Evolutionary conservation across 78 protist genomes (phyloP), one percentile per base, ranked within the genome.

Genomic region (Planoprotostelium fungivorum): DNA sequence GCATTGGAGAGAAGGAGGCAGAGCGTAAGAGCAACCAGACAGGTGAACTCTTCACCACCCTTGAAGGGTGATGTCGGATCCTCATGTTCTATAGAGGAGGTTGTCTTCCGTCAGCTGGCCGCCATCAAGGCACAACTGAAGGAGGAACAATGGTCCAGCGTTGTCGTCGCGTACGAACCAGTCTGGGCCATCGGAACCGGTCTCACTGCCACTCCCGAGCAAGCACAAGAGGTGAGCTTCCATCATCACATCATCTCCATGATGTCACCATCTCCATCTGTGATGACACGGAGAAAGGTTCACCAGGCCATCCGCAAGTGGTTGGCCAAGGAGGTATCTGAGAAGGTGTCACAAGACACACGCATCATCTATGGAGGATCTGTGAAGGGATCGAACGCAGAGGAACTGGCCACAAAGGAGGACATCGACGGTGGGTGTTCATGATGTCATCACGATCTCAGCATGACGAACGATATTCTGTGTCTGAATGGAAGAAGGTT

Each of bases 171-270:
- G 0, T 98, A 98, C 87, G 99, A 98, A 94, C 99, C 99, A 23
- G 99, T 99, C 39, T 99, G 99, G 99, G 99, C 99, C 84, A 99
- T 99, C 84, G 99, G 99, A 34, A 99, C 99, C 51, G 99, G 99
- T 36, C 90, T 93, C 38, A 94, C 92, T 1, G 99, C 99, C 37
- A 88, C 99, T 1, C 98, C 99, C 35, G 96, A 97, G 89, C 98
- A 98, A 91, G 99, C 98, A 0, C 97, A 97, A 85, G 97, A 91
- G 1, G 92, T 93, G 34, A 97, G 96, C 90, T 34, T 1, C 87
- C 87, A 36, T 9, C 39, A 16, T n/a, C 39, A n/a, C 39, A 35
- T 35, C 63, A 36, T 25, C 16, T 36, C 87, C 16, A 35, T 25
- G 16, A 35, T 23, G 37, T 85, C 87, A 23, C 5, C 16, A 51